These are phyloP conservation scores for Penicillium malachiteum DNA, from an alignment of 495 filamentous ascomycete species.

Conservation along the genomic window DNA sequence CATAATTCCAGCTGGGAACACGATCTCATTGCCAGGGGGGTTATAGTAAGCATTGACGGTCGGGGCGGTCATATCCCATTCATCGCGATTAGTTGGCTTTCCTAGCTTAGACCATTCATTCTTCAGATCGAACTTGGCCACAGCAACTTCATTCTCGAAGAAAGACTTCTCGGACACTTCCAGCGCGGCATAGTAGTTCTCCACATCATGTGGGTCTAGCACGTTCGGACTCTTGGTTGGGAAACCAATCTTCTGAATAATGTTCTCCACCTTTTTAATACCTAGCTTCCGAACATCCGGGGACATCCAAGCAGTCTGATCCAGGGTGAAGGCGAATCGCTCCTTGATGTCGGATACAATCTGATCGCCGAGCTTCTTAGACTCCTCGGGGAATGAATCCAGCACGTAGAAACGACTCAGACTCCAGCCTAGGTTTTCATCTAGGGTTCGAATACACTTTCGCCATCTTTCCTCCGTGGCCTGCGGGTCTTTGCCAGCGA, in stretches of 20 bases:
- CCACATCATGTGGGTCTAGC: slow-evolving; percentile 54
- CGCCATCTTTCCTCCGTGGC: slow-evolving; percentile 67
- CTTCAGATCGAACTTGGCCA: slow-evolving; percentile 44
- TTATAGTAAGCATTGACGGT: slow-evolving; percentile 68
- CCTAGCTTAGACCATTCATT: slow-evolving; percentile 57
- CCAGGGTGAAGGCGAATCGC: slow-evolving; percentile 60
- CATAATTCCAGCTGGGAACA: slow-evolving; percentile 73
- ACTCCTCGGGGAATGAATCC: slow-evolving; percentile 60
- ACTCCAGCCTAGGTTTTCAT: slow-evolving; percentile 56
- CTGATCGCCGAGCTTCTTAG: slow-evolving; percentile 64
- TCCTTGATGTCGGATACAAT: slow-evolving; percentile 69
- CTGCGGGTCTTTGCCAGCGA: slow-evolving; percentile 60
- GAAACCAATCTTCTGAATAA: slow-evolving; percentile 73
- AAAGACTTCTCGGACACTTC: slow-evolving; percentile 51
- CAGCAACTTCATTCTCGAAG: slow-evolving; percentile 61
- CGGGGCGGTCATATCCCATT: slow-evolving; percentile 62
- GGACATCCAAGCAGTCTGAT: slow-evolving; percentile 66
- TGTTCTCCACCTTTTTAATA: slow-evolving; percentile 67
- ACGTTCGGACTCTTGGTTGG: slow-evolving; percentile 66
- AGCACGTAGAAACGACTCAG: slow-evolving; percentile 68
- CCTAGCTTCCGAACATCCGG: slow-evolving; percentile 60
- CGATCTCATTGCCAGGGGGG: slow-evolving; percentile 63
- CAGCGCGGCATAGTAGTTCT: slow-evolving; percentile 57
- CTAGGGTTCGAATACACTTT: slow-evolving; percentile 59
- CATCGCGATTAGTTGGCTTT: slow-evolving; percentile 59